Base-by-base conservation (phyloP, 208 protist genomes). In the Entamoeba nuttalli region DNA sequence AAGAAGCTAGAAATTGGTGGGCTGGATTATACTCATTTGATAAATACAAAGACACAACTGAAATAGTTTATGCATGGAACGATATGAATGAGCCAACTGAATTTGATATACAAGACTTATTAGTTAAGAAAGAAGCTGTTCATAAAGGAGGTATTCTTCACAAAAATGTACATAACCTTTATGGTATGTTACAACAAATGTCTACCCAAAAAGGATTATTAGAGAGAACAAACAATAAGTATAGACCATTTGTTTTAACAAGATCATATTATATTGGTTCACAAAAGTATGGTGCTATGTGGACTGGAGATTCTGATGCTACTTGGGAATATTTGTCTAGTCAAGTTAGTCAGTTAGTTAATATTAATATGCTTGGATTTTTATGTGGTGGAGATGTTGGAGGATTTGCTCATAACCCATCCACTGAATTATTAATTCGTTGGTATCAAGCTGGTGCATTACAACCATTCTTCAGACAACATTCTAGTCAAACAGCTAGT, bases 221-320 rank as follows among this genome's bases (percentile, higher is more conserved):
- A 30, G 15, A 19, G 25, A 3, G n/a, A 51, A 69, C 69, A 15
- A 7, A 21, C 21, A 21, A 95, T 11, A 15, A 69, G 55, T n/a
- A 25, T 15, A 25, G 95, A 50, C 52, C 51, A n/a, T 96, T 96
- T 52, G 95, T 96, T 35, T 44, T 96, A 35, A 94, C 95, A 19
- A 11, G 95, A n/a, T 96, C 95, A 50, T 96, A 96, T 50, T 96
- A 95, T 44, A 84, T 93, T 62, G 95, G 95, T 11, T 95, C 95
- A 50, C 15, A 93, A 30, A 48, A 11, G 17, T 41, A 44, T 95
- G 95, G n/a, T n/a, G 95, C 95, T 30, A 55, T 96, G 14, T 96
- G 95, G 95, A 96, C 95, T 52, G 95, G 95, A 51, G 95, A 96
- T 48, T 96, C 95, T 35, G 52, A n/a, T 5, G 95, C 95, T 15